A percentile compares a stretch with the other conserved stretches of the same genome.
These are phyloP conservation scores for Nemania diffusa DNA, from an alignment of 2,329 filamentous ascomycete genomes.

Conservation along the genomic window DNA sequence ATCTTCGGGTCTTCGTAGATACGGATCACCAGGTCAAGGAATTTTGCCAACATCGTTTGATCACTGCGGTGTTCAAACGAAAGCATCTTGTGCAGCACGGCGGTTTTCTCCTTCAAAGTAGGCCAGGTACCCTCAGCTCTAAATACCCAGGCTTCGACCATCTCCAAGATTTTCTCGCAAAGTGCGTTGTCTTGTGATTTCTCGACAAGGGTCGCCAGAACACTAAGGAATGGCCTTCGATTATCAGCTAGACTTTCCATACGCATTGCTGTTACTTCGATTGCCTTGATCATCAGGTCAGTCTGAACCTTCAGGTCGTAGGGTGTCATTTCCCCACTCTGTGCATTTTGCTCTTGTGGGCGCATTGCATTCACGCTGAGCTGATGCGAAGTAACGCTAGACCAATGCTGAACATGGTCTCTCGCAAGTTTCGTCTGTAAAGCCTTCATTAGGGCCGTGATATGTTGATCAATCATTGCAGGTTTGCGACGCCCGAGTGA, in stretches of 20 bases:
- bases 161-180: constrained; percentile 90
- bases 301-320: constrained; percentile 91
- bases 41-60: constrained; percentile 87
- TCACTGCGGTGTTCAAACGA: constrained; percentile 90
- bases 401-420: constrained; percentile 87
- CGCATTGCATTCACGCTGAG: constrained; percentile 54
- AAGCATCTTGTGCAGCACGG: constrained; percentile 98
- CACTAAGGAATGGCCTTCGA: constrained; percentile 91
- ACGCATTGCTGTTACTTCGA: constrained; percentile 88
- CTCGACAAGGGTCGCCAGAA: constrained; percentile 93
- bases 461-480: constrained; percentile 88
- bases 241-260: constrained; percentile 95
- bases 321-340: constrained; percentile 69
- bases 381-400: constrained; percentile 64
- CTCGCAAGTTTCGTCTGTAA: constrained; percentile 91
- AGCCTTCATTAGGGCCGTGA: constrained; percentile 88
- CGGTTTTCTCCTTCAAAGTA: constrained; percentile 98
- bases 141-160: constrained; percentile 98
- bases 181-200: constrained; percentile 88
- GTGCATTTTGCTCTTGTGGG: constrained; percentile 65
- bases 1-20: constrained; percentile 99
- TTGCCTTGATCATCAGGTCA: constrained; percentile 90
- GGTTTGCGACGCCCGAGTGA: constrained; percentile 87
- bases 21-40: constrained; percentile 93
- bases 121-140: constrained; percentile 94